Percentiles rank a stretch among this genome's conserved stretches.
phyloP scores from a whole-genome alignment of 176 grass and related monocot genomes.

The Carex parvula region DNA sequence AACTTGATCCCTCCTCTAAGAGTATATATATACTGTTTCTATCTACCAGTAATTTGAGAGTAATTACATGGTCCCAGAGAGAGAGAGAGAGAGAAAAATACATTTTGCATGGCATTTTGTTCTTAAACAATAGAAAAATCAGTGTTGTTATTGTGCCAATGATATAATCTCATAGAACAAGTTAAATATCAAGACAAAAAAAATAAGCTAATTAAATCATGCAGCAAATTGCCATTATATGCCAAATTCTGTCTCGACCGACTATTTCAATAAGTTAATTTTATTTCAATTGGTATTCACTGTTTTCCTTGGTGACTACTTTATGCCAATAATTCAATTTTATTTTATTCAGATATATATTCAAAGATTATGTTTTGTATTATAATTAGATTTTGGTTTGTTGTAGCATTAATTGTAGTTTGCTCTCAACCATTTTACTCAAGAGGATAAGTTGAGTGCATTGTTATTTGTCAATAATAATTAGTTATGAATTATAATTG shows the following conservation, averaged over 20 bases:
- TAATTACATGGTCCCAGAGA: not conserved
- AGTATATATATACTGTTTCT: not conserved
- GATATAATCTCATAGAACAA: not conserved
- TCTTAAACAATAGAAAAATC: not conserved
- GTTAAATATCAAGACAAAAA: not conserved
- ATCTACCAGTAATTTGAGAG: constrained; percentile 19
- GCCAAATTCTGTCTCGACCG: not conserved
- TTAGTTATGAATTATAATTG: not conserved
- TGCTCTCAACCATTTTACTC: not conserved
- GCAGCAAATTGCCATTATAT: not conserved
- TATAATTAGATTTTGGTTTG: not conserved
- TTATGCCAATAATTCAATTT: too few species aligned
- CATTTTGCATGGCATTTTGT: not conserved
- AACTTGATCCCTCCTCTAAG: too few species aligned
- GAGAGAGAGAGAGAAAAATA: not conserved
- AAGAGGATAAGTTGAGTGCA: not conserved
- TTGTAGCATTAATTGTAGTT: not conserved
- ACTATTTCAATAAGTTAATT: not conserved
- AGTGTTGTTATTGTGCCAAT: not conserved
- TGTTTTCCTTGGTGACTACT: too few species aligned
- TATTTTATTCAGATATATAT: not conserved
- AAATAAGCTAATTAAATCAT: not conserved
- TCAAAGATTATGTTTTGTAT: not conserved
- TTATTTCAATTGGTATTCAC: not conserved
- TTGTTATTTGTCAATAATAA: not conserved